Evolutionary conservation across 1,284 basidiomycete species (phyloP), one percentile per base, ranked within the genome.

Genomic region (Pseudozyma sp.): DNA sequence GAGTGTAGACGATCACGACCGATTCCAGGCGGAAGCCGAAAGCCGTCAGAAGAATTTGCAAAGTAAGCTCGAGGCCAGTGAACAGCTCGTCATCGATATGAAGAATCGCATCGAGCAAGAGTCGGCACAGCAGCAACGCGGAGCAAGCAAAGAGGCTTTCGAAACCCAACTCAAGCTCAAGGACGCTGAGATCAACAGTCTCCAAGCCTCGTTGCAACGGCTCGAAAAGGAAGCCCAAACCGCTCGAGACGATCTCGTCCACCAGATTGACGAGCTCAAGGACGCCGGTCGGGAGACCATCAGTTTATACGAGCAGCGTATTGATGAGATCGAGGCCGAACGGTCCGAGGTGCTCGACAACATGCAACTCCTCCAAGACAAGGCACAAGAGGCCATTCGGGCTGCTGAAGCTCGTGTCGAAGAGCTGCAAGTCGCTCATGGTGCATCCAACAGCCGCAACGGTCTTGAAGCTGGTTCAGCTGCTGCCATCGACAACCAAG

Each of bases 401-500:
- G 88, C 87, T 2, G 89, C 90, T 14, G 92, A 94, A 78, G 87
- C 87, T 21, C 89, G 89, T 74, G 89, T 91, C 53, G 93, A 93
- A 80, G 89, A 91, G 59, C 87, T 88, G 18, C 63, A 65, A 25
- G 61, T 52, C 14, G 47, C 65, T 13, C 53, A 64, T 3, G 39
- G 61, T 48, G 62, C 76, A 35, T 60, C 45, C 21, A 56, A 52
- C 21, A 50, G 10, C 42, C 49, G 58, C 53, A 60, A 56, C 35
- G 61, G 53, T 6, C 47, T 49, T 16, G 58, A 64, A 39, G 53
- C 56, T 21, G 68, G 70, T 50, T 54, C 54, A 0, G 67, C 77
- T 0, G 89, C 91, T 1, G 90, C 94, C 81, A 97, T 98, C 79
- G 95, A 98, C 86, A 96, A 96, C 80, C 94, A 97, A 85, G 91